Percentiles rank a stretch among this genome's conserved stretches.
These are phyloP conservation scores for Reticulascus tulasneorum DNA, from an alignment of 2,329 filamentous ascomycete genomes.

Conservation along the genomic window DNA sequence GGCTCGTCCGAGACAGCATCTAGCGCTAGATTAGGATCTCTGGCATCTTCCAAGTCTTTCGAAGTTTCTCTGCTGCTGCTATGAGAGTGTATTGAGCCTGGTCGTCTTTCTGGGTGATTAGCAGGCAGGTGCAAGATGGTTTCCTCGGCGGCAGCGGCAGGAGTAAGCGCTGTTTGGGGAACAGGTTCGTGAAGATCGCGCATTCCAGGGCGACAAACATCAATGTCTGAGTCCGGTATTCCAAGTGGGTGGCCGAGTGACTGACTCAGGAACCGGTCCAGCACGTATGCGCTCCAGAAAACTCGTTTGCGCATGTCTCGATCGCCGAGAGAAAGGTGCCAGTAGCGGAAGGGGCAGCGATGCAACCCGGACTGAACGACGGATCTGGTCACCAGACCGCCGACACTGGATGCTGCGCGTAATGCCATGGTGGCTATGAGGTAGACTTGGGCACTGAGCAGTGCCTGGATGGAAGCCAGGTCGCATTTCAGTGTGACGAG, in stretches of 20 bases:
- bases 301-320: conserved; percentile 34
- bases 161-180: background rate
- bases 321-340: conserved; percentile 30
- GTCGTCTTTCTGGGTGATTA: conserved; percentile 6
- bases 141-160: background rate
- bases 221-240: conserved; percentile 31
- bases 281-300: conserved; percentile 34
- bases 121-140: conserved; percentile 6
- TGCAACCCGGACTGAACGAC: conserved; percentile 48
- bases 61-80: background rate
- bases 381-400: conserved; percentile 40
- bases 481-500: conserved; percentile 37
- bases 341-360: conserved; percentile 47
- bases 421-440: conserved; percentile 44
- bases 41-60: background rate
- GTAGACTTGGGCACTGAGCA: conserved; percentile 44
- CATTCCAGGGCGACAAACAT: conserved; percentile 29
- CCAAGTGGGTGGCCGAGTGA: conserved; percentile 30
- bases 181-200: conserved; percentile 21
- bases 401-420: conserved; percentile 42
- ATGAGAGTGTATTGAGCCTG: background rate
- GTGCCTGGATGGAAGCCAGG: conserved; percentile 41
- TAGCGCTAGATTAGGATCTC: no score
- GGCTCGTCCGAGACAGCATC: no score
- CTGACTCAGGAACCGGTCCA: conserved; percentile 32